Evolutionary conservation across 495 filamentous ascomycete species (phyloP).

Genomic region (Aspergillus indologenus): DNA sequence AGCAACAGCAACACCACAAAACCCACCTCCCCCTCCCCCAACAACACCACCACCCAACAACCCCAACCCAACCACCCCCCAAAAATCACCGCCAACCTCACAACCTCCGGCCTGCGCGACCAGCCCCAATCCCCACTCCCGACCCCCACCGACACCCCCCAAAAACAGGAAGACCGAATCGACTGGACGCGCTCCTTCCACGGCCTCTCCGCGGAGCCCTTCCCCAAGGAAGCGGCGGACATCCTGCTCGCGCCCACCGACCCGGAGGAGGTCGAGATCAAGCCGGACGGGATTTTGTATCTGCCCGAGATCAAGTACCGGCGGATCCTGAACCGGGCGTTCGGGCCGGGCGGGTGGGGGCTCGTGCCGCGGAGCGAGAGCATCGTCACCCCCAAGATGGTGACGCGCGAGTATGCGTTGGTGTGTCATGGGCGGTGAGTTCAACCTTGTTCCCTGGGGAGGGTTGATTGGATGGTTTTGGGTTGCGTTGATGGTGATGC

Average conservation of each 20-base stretch:
- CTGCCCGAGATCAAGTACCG: conserved; percentile 98
- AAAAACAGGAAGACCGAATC: conserved; percentile 47
- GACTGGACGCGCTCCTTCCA: conserved; percentile 96
- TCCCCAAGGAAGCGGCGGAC: conserved; percentile 70
- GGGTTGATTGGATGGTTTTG: background rate
- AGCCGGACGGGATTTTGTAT: conserved; percentile 94
- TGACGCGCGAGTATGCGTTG: conserved; percentile 94
- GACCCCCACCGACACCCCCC: conserved; percentile 21
- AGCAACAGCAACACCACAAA: conserved; percentile 16
- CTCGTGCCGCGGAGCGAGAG: conserved; percentile 87
- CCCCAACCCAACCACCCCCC: conserved; percentile 28
- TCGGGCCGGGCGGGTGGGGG: conserved; percentile 95
- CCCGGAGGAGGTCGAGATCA: conserved; percentile 84
- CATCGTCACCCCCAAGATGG: conserved; percentile 79
- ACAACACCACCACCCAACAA: conserved; percentile 17
- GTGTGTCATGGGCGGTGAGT: conserved; percentile 84
- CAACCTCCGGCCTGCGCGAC: conserved; percentile 52
- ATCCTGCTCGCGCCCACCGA: conserved; percentile 66
- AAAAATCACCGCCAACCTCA: conserved; percentile 47
- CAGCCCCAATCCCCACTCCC: conserved; percentile 38
- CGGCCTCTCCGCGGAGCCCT: conserved; percentile 73
- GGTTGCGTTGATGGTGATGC: background rate
- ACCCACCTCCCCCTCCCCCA: conserved; percentile 14
- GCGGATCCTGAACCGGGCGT: conserved; percentile 83
- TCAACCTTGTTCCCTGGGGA: conserved; percentile 5